Conservation (phyloP, 306 rosid genomes). For the Malus orientalis region DNA sequence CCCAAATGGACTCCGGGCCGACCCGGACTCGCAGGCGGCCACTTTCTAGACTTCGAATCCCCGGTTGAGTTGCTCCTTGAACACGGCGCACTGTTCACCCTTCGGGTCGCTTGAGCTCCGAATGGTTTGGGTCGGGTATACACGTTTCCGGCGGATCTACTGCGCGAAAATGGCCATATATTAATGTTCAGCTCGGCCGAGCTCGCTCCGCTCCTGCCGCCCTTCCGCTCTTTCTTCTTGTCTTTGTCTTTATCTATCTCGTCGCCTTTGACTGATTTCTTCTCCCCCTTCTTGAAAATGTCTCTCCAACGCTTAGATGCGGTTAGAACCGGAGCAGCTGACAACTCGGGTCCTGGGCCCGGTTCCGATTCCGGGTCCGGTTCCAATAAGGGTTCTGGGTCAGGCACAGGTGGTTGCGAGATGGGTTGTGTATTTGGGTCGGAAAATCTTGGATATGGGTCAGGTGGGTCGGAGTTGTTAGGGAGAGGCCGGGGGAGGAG, state of each 20-base stretch:
- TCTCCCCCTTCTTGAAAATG: conserved; percentile 59
- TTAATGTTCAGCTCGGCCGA: conserved; percentile 85
- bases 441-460: neutral
- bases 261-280: conserved; percentile 28
- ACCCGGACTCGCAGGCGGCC: conserved; percentile 92
- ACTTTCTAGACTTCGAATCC: conserved; percentile 75
- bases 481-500: conserved; percentile 17
- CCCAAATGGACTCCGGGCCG: conserved; percentile 77
- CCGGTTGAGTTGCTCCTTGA: conserved; percentile 95
- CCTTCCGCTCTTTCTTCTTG: conserved; percentile 43
- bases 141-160: conserved; percentile 87
- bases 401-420: conserved; percentile 5
- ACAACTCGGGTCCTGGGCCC: conserved; percentile 24
- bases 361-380: conserved; percentile 21
- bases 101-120: conserved; percentile 50
- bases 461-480: neutral
- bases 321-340: conserved; percentile 25
- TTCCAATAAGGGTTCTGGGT: conserved; percentile 8
- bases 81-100: conserved; percentile 92
- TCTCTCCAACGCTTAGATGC: conserved; percentile 83
- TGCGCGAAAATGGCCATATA: conserved; percentile 88
- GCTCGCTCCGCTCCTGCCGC: conserved; percentile 23
- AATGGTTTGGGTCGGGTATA: conserved; percentile 52
- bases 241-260: conserved; percentile 31
- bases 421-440: neutral